Percentiles rank a stretch among this genome's conserved stretches.
Evolutionary conservation across 192 early-diverging fungal genomes (phyloP).

Genomic region (Spinellus fusiger): DNA sequence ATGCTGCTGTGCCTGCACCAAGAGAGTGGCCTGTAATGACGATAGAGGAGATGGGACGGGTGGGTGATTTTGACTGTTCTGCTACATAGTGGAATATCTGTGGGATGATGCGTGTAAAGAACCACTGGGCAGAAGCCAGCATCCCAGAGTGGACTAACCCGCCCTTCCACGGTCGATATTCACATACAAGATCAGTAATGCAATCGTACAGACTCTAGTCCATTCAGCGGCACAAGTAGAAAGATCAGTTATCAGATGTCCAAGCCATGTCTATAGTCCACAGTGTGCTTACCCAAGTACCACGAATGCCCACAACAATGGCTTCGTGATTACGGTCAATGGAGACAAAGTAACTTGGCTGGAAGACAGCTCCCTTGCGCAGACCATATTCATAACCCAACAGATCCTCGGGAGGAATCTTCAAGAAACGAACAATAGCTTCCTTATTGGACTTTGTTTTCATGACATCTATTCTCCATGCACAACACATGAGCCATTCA

Average conservation of each 20-base stretch:
- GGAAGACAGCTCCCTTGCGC: slow-evolving; percentile 55
- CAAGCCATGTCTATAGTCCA: neutral
- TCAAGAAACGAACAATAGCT: slow-evolving; percentile 58
- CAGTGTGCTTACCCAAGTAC: slow-evolving; percentile 50
- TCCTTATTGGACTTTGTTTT: slow-evolving; percentile 61
- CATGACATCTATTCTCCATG: slow-evolving; percentile 45
- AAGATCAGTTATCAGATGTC: neutral
- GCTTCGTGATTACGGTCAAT: slow-evolving; percentile 56
- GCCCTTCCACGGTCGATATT: slow-evolving; percentile 75
- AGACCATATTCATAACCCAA: slow-evolving; percentile 66
- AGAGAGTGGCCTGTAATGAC: slow-evolving; percentile 65
- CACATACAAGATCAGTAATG: slow-evolving; percentile 72
- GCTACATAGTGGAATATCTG: slow-evolving; percentile 43
- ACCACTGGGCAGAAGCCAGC: slow-evolving; percentile 63
- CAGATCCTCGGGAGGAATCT: slow-evolving; percentile 58
- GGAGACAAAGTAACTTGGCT: slow-evolving; percentile 69
- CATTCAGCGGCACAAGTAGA: neutral
- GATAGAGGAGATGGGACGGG: slow-evolving; percentile 33
- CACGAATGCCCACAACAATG: slow-evolving; percentile 64
- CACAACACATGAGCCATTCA: neutral
- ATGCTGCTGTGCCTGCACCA: slow-evolving; percentile 58
- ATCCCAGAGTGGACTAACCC: slow-evolving; percentile 75
- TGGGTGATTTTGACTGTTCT: slow-evolving; percentile 19
- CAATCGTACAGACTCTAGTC: slow-evolving; percentile 66
- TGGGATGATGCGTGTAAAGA: slow-evolving; percentile 57